Conservation (phyloP, 2,329 filamentous ascomycete genomes). For the Colletotrichum phormii region DNA sequence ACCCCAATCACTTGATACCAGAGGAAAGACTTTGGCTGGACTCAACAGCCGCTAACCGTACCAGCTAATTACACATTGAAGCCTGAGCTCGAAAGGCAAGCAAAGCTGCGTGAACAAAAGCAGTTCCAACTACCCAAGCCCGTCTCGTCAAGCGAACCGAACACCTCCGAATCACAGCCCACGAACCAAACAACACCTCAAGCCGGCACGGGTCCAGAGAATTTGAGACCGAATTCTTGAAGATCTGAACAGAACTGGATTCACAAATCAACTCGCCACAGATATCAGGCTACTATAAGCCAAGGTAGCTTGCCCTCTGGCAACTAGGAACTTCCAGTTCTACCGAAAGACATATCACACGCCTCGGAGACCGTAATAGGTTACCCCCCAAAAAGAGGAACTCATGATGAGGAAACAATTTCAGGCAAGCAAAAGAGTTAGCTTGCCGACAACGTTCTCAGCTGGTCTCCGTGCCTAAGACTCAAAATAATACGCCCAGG, state of each 20-base stretch:
- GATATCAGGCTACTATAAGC: background rate
- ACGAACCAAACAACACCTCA: constrained; percentile 1
- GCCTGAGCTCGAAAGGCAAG: constrained; percentile 27
- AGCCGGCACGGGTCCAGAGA: background rate
- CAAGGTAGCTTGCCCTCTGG: background rate
- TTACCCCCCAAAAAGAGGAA: background rate
- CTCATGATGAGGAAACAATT: background rate
- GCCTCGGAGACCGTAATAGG: background rate
- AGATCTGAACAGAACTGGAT: background rate
- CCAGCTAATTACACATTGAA: constrained; percentile 28
- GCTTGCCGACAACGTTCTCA: no score
- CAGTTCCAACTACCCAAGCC: background rate
- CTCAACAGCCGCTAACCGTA: background rate
- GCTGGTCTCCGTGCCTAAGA: no score
- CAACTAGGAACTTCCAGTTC: background rate
- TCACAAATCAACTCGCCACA: background rate
- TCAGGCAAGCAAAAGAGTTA: background rate
- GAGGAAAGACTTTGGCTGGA: background rate
- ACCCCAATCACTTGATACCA: background rate
- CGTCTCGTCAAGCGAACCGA: background rate
- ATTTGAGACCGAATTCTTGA: background rate
- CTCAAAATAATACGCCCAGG: background rate
- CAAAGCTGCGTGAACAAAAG: constrained; percentile 11
- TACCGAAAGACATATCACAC: background rate
- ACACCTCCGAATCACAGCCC: background rate